Base-by-base conservation (phyloP, 441 rosid species). In the Erysimum pusillum region DNA sequence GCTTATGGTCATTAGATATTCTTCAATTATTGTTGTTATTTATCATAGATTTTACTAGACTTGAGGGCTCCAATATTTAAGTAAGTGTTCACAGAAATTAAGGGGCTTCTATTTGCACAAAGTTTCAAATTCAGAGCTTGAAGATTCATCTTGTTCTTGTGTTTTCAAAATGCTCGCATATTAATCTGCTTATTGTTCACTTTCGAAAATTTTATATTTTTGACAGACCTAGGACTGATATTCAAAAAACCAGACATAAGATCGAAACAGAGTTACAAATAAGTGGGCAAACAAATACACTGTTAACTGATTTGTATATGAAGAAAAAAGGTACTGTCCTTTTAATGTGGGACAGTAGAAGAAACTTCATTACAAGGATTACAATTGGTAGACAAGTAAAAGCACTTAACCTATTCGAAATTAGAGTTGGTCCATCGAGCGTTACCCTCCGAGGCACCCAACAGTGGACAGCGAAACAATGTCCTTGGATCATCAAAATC, bases 21-120 rank as follows among this genome's bases (percentile, higher is more conserved):
- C 60, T 67, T 73, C 78, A 45, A 1, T 25, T 73, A 36, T 44
- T 72, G 70, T 68, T 73, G 59, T 78, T 67, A 67, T 73, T 59
- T 67, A 44, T 73, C 9, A 13, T 73, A 67, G 20, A 14, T 73
- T 67, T 42, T 17, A 8, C 18, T 17, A 69, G 49, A 45, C 53
- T 34, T 57, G 41, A 32, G 20, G 2, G 15, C 17, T 69, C 71
- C 66, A 35, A 1, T 54, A 36, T 7, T 22, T 2, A 44, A n/a
- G 39, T 34, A 57, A 45, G 38, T 64, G 75, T 61, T 6, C 51
- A 46, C 18, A 46, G 6, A 44, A 22, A 45, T 13, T 2, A 2
- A 44, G 15, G 12, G 3, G 17, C 9, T 2, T 36, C 3, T 44
- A 7, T 12, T 46, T 57, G 9, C 66, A 58, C 34, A 9, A 51